These are phyloP conservation scores for Cryptococcus depauperatus DNA, from an alignment of 1,284 basidiomycete species.

Conservation along the genomic window DNA sequence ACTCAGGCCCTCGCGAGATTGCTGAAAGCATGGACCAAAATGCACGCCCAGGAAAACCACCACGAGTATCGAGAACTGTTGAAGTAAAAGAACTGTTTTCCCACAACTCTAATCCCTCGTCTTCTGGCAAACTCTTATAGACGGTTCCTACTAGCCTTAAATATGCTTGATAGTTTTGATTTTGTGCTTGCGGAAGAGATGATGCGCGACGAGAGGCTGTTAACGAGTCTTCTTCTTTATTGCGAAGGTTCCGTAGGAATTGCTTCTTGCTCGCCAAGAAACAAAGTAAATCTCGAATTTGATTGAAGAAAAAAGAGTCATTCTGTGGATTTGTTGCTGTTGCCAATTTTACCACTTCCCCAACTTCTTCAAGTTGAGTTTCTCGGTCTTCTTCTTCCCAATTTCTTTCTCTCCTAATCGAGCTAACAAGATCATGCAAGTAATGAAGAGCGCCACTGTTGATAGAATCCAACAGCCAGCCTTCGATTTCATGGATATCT, in stretches of 20 bases:
- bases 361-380: constrained; percentile 17
- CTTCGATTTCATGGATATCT: constrained; percentile 68
- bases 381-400: no score
- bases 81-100: constrained; percentile 66
- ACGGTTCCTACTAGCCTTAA: constrained; percentile 75
- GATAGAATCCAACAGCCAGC: constrained; percentile 69
- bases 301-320: constrained; percentile 52
- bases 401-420: constrained; percentile 19
- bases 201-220: constrained; percentile 45
- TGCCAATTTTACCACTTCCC: constrained; percentile 53
- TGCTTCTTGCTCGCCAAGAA: constrained; percentile 72
- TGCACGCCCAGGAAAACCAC: constrained; percentile 63
- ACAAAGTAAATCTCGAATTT: constrained; percentile 64
- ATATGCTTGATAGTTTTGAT: constrained; percentile 62
- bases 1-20: constrained; percentile 72
- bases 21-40: constrained; percentile 82
- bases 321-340: constrained; percentile 50
- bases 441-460: constrained; percentile 76
- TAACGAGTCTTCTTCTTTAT: constrained; percentile 76
- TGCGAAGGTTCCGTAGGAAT: constrained; percentile 82
- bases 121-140: constrained; percentile 63
- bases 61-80: constrained; percentile 71
- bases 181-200: background rate
- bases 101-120: constrained; percentile 78
- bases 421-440: constrained; percentile 49